Percentiles rank a stretch among this genome's conserved stretches.
phyloP scores from a whole-genome alignment of 1,139 yeast species.

The Candida labiduridarum region DNA sequence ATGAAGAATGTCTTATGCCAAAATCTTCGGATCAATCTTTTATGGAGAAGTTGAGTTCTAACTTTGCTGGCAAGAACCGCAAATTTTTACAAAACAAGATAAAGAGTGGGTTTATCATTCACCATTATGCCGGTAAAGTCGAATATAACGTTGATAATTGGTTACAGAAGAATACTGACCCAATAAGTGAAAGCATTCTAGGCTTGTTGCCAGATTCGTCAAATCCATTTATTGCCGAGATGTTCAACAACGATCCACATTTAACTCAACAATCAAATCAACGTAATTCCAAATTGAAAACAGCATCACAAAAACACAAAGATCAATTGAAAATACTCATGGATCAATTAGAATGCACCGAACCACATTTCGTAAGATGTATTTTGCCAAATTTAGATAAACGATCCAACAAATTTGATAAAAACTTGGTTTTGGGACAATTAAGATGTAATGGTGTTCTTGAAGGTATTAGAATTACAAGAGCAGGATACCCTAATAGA shows the following conservation, averaged over 20 bases:
- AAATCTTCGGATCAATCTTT: conserved; percentile 83
- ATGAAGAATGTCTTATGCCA: conserved; percentile 96
- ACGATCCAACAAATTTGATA: conserved; percentile 71
- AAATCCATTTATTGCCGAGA: conserved; percentile 46
- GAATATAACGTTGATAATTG: conserved; percentile 91
- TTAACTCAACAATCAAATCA: conserved; percentile 10
- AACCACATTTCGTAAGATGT: conserved; percentile 97
- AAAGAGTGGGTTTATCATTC: conserved; percentile 71
- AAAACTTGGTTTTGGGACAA: conserved; percentile 79
- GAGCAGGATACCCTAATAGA: conserved; percentile 96
- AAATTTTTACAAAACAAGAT: conserved; percentile 75
- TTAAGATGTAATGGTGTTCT: conserved; percentile 95
- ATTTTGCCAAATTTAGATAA: conserved; percentile 87
- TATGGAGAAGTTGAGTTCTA: conserved; percentile 71
- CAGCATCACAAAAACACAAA: conserved; percentile 85
- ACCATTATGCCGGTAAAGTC: conserved; percentile 95
- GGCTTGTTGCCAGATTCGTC: conserved; percentile 57
- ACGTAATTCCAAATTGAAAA: conserved; percentile 50
- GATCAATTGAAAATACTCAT: conserved; percentile 77
- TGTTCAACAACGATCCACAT: conserved; percentile 29
- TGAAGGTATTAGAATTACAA: conserved; percentile 95
- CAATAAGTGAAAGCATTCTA: conserved; percentile 77
- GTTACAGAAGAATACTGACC: conserved; percentile 95
- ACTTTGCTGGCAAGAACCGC: conserved; percentile 59
- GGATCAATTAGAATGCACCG: conserved; percentile 75